A percentile compares a stretch with the other conserved stretches of the same genome.
Conservation (phyloP, 352 stramenopile genomes). For the Globisporangium middletonii region DNA sequence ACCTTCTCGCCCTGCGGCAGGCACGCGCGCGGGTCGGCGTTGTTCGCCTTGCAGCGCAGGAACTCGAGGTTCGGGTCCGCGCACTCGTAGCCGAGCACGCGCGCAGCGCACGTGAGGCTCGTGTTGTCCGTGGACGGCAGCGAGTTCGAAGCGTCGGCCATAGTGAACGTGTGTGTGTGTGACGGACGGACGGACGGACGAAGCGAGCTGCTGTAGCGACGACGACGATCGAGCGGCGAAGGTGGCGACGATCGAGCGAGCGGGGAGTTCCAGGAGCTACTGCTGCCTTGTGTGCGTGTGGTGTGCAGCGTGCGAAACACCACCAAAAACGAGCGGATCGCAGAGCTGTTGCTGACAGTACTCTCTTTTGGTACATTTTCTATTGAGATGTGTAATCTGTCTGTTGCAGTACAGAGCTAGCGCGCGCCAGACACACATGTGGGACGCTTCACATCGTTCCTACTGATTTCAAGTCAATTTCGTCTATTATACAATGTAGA, state of each 20-base stretch:
- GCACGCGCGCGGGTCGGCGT: constrained; percentile 76
- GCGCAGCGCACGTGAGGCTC: constrained; percentile 79
- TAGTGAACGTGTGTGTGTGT: constrained; percentile 16
- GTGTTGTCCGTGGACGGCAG: constrained; percentile 84
- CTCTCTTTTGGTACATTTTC: too few relatives aligned
- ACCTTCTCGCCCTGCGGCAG: constrained; percentile 85
- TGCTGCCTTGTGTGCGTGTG: neutral
- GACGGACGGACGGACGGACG: neutral
- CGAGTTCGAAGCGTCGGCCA: constrained; percentile 50
- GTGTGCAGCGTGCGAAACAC: neutral
- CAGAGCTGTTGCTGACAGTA: neutral
- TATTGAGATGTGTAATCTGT: too few relatives aligned
- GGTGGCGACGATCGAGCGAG: neutral
- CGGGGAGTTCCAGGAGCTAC: neutral
- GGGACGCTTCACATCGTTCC: neutral
- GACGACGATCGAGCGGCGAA: constrained; percentile 7
- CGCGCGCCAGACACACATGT: neutral
- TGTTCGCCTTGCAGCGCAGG: constrained; percentile 81
- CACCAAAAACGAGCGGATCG: constrained; percentile 3
- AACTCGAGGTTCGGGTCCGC: constrained; percentile 80
- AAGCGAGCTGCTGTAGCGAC: neutral
- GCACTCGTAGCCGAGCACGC: constrained; percentile 79
- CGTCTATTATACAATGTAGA: neutral
- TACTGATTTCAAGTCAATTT: neutral
- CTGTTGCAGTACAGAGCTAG: neutral